Conservation (phyloP, 2,329 filamentous ascomycete species). For the Aspergillus cejpii region DNA sequence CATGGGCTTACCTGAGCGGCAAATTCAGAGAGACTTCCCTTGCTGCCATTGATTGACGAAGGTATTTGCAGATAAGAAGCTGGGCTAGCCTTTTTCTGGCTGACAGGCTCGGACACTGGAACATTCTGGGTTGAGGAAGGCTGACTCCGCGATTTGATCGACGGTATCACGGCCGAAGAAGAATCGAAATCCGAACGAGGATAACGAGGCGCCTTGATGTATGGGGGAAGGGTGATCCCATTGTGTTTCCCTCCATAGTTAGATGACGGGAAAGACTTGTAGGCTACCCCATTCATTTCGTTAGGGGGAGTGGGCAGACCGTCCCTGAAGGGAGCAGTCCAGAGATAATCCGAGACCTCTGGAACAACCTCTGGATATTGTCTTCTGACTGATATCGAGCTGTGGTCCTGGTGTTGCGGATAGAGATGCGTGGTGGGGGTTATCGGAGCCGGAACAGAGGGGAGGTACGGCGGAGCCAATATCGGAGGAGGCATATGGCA, state of each 20-base stretch:
- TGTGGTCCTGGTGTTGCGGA: constrained; percentile 13
- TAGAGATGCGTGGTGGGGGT: constrained; percentile 23
- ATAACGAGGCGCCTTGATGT: constrained; percentile 16
- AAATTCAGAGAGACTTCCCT: constrained; percentile 73
- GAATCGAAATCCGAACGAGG: constrained; percentile 20
- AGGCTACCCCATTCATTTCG: constrained; percentile 40
- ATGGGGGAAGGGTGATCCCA: constrained; percentile 22
- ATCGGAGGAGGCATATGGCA: constrained; percentile 33
- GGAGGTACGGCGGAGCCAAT: constrained; percentile 22
- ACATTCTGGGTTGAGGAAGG: constrained; percentile 20
- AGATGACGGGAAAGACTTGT: constrained; percentile 28
- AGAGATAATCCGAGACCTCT: constrained; percentile 19
- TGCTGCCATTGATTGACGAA: constrained; percentile 64
- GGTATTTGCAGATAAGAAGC: constrained; percentile 61
- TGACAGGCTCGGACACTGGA: constrained; percentile 16
- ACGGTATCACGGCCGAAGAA: constrained; percentile 18
- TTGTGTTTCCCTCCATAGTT: constrained; percentile 29
- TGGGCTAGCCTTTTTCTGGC: constrained; percentile 25
- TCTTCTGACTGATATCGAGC: constrained; percentile 10
- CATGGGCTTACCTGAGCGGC: constrained; percentile 62
- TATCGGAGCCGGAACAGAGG: constrained; percentile 24
- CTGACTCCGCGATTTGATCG: constrained; percentile 21
- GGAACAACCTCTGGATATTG: constrained; percentile 10
- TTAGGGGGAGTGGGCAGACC: constrained; percentile 38
- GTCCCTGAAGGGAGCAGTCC: constrained; percentile 36